A percentile compares a stretch with the other conserved stretches of the same genome.
Evolutionary conservation across 2,329 filamentous ascomycete genomes (phyloP).

Genomic region (Pseudocercospora fuligena): DNA sequence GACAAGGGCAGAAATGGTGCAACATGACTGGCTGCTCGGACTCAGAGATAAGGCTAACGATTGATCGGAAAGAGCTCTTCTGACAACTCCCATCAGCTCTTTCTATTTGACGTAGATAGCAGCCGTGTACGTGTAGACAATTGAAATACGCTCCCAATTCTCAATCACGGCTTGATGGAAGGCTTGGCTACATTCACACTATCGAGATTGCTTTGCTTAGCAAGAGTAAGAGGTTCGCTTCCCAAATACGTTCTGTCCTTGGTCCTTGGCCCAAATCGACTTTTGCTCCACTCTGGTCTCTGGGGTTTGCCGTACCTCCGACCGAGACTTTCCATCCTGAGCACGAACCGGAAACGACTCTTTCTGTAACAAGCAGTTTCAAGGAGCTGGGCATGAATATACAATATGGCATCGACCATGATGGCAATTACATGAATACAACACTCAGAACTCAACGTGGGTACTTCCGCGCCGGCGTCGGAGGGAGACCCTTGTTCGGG

Average conservation of each 20-base stretch:
- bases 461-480: constrained; percentile 1
- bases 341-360: background rate
- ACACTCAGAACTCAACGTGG: constrained; percentile 5
- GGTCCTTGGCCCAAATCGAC: background rate
- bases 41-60: background rate
- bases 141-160: background rate
- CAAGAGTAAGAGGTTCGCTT: background rate
- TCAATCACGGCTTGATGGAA: background rate
- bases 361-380: background rate
- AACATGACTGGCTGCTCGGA: background rate
- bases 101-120: constrained; percentile 8
- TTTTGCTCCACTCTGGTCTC: background rate
- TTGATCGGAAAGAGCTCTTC: background rate
- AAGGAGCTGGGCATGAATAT: background rate
- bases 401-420: background rate
- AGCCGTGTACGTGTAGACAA: background rate
- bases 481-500: background rate
- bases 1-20: background rate
- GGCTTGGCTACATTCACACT: constrained; percentile 2
- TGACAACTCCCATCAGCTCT: background rate
- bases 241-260: background rate
- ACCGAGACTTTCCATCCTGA: background rate
- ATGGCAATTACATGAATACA: constrained; percentile 7
- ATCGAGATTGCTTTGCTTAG: constrained; percentile 8
- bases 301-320: background rate